Evolutionary conservation across 208 protist species (phyloP), one percentile per base, ranked within the genome.

Genomic region (Crithidia brevicula): DNA sequence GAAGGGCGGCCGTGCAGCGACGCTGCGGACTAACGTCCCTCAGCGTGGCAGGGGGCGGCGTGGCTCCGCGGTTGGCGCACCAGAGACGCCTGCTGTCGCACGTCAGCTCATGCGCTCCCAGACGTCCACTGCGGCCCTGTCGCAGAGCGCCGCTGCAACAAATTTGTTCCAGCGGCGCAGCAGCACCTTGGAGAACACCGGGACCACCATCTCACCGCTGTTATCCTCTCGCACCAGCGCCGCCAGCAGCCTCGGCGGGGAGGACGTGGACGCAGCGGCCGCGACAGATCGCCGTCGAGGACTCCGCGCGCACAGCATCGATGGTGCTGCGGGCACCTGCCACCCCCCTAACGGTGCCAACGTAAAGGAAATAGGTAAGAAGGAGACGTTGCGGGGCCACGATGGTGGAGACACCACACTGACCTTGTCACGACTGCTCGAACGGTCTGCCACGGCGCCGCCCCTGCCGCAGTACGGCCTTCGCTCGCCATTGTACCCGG

Each of bases 371-470:
- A n/a, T n/a, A n/a, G n/a, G n/a, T n/a, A n/a, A n/a, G n/a, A n/a
- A n/a, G n/a, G 20, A 31, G 18, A 25, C 43, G 18, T 22, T 16
- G 15, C n/a, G 28, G 27, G 15, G 38, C 23, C 4, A 13, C 4
- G 36, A 40, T 13, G 36, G 36, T 40, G 10, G 8, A 3, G 42
- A 50, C 27, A 30, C 28, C 16, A 9, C 27, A 62, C 30, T 70
- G 47, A 76, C 70, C 13, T 43, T 76, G 18, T 40, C 61, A 30
- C 61, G 62, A 0, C 62, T 76, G 54, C 11, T 66, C 36, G 70
- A 76, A 34, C 31, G 70, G 20, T 31, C 70, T 2, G 36, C 62
- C 3, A 66, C 70, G 0, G 20, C n/a, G 51, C 68, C 68, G 18
- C 28, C 52, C 0, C 40, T 62, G 50, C 46, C 56, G 36, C 62